Evolutionary conservation across 768 basidiomycete species (phyloP), one percentile per base, ranked within the genome.

Genomic region (Pulveroboletus sp.): DNA sequence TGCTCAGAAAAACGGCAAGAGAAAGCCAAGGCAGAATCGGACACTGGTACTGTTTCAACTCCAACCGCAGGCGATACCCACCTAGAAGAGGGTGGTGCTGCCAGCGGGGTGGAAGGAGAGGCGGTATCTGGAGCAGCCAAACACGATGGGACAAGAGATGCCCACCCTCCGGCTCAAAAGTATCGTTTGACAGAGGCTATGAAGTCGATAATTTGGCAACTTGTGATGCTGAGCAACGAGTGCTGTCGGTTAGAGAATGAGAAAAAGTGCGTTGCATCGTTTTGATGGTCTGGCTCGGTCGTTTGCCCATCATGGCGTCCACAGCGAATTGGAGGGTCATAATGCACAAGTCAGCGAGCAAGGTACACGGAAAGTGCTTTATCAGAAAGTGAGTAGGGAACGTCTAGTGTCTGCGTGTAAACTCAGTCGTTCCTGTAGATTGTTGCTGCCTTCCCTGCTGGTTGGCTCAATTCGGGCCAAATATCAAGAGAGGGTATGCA

Each of bases 391-490:
- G 43, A 24, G 73, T 57, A 13, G 2, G 10, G 17, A 2, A 2
- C 2, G 10, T 39, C 5, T 21, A 8, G 14, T 28, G 21, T n/a
- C 15, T 31, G 14, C 8, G 11, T 30, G 36, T 27, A 24, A 36
- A 38, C 28, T 41, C 36, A 33, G n/a, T 30, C 7, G 26, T 11
- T 42, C 28, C 18, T 24, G 3, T 31, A 83, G 82, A 89, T 93
- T 50, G 84, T 91, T 0, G 77, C 76, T n/a, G 81, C 81, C 2
- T 93, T 89, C 67, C 90, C 89, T 0, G 74, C 83, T 0, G 87
- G 87, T 11, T 93, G 90, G 90, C 81, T 92, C 72, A 82, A 83
- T 27, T 89, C 87, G 3, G 86, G 89, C 4, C 86, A 89, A 65
- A 88, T 93, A 52, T 90, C 88, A 31, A 77, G 90, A 60, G 90